Base-by-base conservation (phyloP, 2,329 filamentous ascomycete genomes). In the Aspergillus ustus region DNA sequence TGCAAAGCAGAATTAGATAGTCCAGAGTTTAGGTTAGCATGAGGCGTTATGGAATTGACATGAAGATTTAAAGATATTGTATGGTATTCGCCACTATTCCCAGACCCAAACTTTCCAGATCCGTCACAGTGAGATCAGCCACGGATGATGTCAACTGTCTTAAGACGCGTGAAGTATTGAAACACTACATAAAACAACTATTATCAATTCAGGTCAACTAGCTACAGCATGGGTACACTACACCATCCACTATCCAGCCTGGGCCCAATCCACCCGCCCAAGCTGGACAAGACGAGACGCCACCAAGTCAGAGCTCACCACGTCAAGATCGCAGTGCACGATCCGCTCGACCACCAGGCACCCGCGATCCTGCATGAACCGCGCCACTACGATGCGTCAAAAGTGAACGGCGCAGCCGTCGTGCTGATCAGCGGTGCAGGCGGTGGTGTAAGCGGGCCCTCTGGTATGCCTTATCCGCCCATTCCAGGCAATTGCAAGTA, bases 361-460 rank as follows among this genome's bases (percentile, higher is more conserved):
- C 68, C 67, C 17, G 69, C 68, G 17, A 70, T 77, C 57, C 65
- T 77, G 8, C 75, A 77, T 63, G 66, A 75, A 34, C 73, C 73
- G 2, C 68, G 64, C n/a, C 64, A 69, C 46, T 73, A 73, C 59
- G 59, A 63, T 52, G 52, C 61, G 4, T 52, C 43, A 3, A 29
- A 63, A 2, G 45, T 57, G 2, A 43, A 65, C 15, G 57, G 49
- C 1, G 59, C 72, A 2, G 73, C 72, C 1, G 73, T 71, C 0
- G 68, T 76, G 22, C 61, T 76, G 8, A 66, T 75, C 28, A 73
- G 72, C 22, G 72, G 74, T 37, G 74, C 77, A 19, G 74, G 76
- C 2, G 75, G 77, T 48, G 75, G 75, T n/a, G 72, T 78, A 13
- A 73, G 70, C n/a, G 78, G 78, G 1, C 79, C 80, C 2, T 74